These are phyloP conservation scores for Oenanthe javanica DNA, from an alignment of 140 eudicot genomes.

Conservation along the genomic window DNA sequence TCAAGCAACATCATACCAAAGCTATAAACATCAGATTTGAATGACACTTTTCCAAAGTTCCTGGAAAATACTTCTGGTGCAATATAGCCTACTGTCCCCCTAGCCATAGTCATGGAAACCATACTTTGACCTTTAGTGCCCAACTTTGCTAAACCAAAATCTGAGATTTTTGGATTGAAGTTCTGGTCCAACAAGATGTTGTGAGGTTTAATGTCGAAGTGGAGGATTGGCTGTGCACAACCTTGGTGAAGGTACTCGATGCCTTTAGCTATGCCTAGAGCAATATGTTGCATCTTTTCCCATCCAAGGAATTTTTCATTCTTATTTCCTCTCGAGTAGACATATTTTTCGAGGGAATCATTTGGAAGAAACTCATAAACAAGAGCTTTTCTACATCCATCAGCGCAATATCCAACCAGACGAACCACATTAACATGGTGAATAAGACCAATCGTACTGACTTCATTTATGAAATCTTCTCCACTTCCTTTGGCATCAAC, in stretches of 20 bases:
- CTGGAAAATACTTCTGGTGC: no score
- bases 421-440: constrained; percentile 4
- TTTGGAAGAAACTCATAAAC: not conserved
- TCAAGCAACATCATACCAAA: no score
- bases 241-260: not conserved
- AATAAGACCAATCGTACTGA: not conserved
- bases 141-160: no score
- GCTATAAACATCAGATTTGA: no score
- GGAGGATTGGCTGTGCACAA: no score
- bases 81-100: no score
- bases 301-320: not conserved
- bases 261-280: not conserved
- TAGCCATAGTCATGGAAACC: no score
- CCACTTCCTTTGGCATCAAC: not conserved
- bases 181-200: not conserved
- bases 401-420: not conserved
- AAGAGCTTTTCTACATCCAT: not conserved
- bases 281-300: not conserved
- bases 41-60: not conserved
- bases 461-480: not conserved
- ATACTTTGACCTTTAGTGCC: no score
- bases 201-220: no score
- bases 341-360: not conserved
- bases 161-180: no score
- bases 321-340: not conserved